Evolutionary conservation across 192 early-diverging fungal genomes (phyloP), one percentile per base, ranked within the genome.

Genomic region (Coemansia erecta): DNA sequence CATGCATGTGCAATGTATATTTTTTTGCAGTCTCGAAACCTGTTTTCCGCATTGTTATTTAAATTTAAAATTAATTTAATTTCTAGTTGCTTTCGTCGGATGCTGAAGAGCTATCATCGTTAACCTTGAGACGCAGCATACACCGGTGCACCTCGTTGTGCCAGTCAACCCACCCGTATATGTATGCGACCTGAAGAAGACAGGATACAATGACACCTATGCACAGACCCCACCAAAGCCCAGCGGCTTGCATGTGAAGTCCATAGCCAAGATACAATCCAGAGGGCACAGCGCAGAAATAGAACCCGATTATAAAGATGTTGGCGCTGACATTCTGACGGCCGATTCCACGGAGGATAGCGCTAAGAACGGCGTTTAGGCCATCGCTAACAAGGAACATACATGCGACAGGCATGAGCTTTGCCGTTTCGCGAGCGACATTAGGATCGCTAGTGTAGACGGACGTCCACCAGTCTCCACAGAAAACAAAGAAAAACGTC

Each of bases 341-440:
- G 3, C 79, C 79, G 15, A 72, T 53, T 13, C 73, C 79, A 11
- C 79, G 74, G 47, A 82, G 45, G 9, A 73, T 63, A 10, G 78
- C 79, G 22, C 83, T 81, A 14, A 81, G 67, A 18, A 85, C 76
- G 18, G 77, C 79, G 12, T 84, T 82, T 0, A 85, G 41, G 14
- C 81, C 82, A 56, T 90, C 86, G 22, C 50, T 43, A 5, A 70
- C 45, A 44, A 90, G 83, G 60, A 84, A 89, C 17, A 87, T 9
- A 2, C 89, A 89, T 12, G 81, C 87, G 10, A 93, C 60, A 0
- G 92, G 90, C 53, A 95, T 64, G 6, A 94, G 73, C 46, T 60
- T 71, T 0, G 88, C 83, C 0, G 92, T 88, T 65, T 64, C 41
- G 31, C 42, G 50, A 17, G 42, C 39, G 6, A 44, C 17, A 13